Conservation (phyloP, 116 monocot species). For the Iris pallida region DNA sequence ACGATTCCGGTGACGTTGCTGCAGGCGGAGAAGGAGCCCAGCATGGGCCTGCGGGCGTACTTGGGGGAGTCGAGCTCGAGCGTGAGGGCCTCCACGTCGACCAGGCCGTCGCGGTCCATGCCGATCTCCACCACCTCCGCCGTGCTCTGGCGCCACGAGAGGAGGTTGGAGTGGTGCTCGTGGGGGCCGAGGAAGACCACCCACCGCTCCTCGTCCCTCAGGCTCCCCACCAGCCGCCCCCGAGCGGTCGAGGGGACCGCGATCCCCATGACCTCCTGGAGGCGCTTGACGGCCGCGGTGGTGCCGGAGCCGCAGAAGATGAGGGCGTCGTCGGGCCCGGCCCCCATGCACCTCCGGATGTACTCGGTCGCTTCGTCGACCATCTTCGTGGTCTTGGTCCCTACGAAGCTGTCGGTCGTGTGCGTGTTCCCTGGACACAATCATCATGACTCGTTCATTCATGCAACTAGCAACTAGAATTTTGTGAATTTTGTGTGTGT, state of each 20-base stretch:
- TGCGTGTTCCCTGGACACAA: conserved; percentile 31
- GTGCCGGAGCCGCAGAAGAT: conserved; percentile 53
- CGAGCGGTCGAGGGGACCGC: conserved; percentile 22
- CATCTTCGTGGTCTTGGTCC: conserved; percentile 25
- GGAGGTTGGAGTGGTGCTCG: conserved; percentile 38
- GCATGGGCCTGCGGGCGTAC: conserved; percentile 27
- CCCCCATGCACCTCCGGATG: conserved; percentile 39
- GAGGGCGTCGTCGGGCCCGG: conserved; percentile 13
- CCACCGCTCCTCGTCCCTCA: conserved; percentile 24
- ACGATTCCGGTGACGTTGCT: conserved; percentile 50
- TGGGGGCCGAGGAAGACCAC: conserved; percentile 29
- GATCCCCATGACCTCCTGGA: conserved; percentile 53
- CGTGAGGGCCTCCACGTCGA: conserved; percentile 29
- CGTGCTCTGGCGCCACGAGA: conserved; percentile 34
- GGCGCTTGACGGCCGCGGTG: conserved; percentile 44
- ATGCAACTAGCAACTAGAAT: neutral
- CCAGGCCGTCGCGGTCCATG: conserved; percentile 17
- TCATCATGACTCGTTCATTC: neutral
- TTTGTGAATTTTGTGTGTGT: neutral
- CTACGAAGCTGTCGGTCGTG: conserved; percentile 51
- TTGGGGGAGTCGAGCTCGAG: conserved; percentile 12
- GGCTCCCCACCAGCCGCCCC: neutral
- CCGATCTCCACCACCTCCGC: conserved; percentile 50
- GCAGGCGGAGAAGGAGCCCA: conserved; percentile 63
- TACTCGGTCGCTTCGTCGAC: conserved; percentile 23